Evolutionary conservation across 2,329 filamentous ascomycete genomes (phyloP).

Genomic region (Alternaria consortialis): DNA sequence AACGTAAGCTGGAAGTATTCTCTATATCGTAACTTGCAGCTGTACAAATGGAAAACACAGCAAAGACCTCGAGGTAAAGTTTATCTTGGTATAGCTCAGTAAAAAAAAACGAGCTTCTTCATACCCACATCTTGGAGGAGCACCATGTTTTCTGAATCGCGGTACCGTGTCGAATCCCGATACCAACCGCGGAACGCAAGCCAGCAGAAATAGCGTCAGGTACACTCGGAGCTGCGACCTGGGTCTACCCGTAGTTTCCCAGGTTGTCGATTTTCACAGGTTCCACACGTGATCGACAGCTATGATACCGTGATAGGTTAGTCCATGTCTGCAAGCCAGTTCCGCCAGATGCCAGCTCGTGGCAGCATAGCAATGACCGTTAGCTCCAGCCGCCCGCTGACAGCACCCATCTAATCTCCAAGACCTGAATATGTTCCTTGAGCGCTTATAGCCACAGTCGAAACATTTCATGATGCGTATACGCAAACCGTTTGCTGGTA

Average conservation of each 20-base stretch:
- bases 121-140: background rate
- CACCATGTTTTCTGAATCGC: background rate
- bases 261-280: constrained; percentile 20
- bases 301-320: constrained; percentile 1
- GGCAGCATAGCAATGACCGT: constrained; percentile 13
- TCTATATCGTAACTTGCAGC: background rate
- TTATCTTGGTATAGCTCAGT: background rate
- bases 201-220: constrained; percentile 1
- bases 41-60: background rate
- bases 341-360: constrained; percentile 18
- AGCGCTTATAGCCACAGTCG: constrained; percentile 3
- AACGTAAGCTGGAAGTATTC: background rate
- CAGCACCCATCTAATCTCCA: background rate
- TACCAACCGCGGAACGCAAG: background rate
- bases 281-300: constrained; percentile 22
- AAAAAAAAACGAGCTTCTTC: background rate
- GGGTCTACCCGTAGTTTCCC: constrained; percentile 9
- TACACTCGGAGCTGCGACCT: constrained; percentile 7
- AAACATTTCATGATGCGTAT: constrained; percentile 12
- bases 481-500: constrained; percentile 22
- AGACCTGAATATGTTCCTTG: constrained; percentile 3
- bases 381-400: constrained; percentile 12
- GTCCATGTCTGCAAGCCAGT: constrained; percentile 5
- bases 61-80: background rate
- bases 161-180: background rate